Percentiles rank a stretch among this genome's conserved stretches.
These are phyloP conservation scores for Prunus campanulata DNA, from an alignment of 306 rosid species.

Conservation along the genomic window DNA sequence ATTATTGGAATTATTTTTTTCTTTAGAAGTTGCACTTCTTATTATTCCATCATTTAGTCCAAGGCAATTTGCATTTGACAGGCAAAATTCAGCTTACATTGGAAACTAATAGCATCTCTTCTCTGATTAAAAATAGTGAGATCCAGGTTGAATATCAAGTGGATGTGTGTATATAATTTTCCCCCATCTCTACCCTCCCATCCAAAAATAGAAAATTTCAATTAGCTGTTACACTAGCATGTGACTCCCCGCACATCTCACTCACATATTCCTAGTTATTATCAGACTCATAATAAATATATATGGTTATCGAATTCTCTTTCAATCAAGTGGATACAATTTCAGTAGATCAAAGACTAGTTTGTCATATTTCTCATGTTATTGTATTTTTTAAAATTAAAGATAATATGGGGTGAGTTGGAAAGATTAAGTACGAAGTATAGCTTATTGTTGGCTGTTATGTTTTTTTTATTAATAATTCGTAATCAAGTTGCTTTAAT, in stretches of 20 bases:
- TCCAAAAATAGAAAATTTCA: no score
- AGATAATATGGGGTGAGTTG: not conserved
- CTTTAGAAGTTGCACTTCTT: not conserved
- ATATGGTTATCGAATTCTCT: no score
- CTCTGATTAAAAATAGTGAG: no score
- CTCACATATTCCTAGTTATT: no score
- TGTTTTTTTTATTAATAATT: not conserved
- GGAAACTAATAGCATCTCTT: not conserved
- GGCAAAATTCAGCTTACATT: no score
- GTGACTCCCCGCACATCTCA: no score
- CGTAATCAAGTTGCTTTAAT: constrained; percentile 23
- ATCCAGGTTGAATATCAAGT: not conserved
- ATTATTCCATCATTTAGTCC: not conserved
- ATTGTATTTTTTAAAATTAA: not conserved
- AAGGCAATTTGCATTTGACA: not conserved
- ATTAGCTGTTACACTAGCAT: no score
- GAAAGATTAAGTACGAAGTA: not conserved
- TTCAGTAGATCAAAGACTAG: no score
- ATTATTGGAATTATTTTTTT: not conserved
- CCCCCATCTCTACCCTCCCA: not conserved
- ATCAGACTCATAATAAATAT: no score
- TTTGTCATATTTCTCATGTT: not conserved
- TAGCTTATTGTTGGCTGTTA: not conserved
- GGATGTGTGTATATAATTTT: not conserved
- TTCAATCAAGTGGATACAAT: no score